phyloP scores from a whole-genome alignment of 75 land plant species.

The Cryptomeria japonica region DNA sequence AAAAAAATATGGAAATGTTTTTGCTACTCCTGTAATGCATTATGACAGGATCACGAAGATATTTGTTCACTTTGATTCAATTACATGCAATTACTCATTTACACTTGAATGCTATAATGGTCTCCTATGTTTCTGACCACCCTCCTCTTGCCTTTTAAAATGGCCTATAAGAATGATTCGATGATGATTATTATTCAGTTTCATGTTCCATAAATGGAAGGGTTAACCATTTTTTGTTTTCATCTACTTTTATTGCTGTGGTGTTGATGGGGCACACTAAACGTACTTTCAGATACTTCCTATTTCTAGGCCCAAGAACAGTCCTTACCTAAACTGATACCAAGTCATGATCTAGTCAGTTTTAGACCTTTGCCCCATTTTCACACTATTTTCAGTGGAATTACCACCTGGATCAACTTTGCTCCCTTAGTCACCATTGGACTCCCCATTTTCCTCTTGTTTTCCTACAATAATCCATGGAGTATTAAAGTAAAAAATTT shows the following conservation, averaged over 20 bases:
- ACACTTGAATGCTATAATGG: neutral
- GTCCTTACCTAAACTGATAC: neutral
- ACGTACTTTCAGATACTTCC: neutral
- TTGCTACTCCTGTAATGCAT: neutral
- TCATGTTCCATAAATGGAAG: neutral
- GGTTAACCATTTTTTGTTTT: neutral
- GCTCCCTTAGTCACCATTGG: no score
- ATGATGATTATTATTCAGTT: neutral
- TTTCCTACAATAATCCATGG: no score
- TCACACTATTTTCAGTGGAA: no score
- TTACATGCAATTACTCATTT: neutral
- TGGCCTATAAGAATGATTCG: neutral
- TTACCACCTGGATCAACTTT: no score
- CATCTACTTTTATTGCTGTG: neutral
- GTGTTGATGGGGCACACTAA: neutral
- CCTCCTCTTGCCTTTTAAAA: neutral
- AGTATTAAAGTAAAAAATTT: no score
- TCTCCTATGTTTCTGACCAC: neutral
- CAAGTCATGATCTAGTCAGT: neutral
- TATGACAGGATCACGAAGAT: neutral
- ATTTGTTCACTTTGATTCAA: neutral
- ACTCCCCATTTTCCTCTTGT: no score
- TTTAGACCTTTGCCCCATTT: neutral
- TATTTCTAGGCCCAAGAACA: neutral
- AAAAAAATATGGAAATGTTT: neutral